Evolutionary conservation across 441 rosid genomes (phyloP), one percentile per base, ranked within the genome.

Genomic region (Arabidopsis lyrata): DNA sequence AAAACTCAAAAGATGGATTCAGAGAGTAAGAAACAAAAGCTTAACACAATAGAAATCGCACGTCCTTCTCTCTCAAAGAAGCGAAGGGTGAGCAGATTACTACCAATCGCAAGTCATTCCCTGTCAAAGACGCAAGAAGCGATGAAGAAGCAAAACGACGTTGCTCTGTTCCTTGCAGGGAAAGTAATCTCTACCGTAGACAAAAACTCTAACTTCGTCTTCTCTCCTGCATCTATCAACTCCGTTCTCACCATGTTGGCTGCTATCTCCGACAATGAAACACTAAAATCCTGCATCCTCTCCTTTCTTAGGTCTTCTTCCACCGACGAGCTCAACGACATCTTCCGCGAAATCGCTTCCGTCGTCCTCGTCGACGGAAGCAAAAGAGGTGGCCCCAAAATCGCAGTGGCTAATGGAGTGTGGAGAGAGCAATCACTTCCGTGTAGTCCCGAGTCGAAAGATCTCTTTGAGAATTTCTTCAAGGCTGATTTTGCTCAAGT

Each of bases 131-230:
- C 20, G 14, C n/a, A 39, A 39, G n/a, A 39, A 39, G 44, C 44
- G n/a, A 39, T 39, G 48, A 61, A 61, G 66, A 61, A 27, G 49
- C 50, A 39, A 61, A 61, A 39, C 50, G 16, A 61, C 15, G 34
- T 15, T 1, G 63, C 63, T 59, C 11, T 59, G 29, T 39, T 34
- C 14, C 45, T 59, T 39, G 24, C 63, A 14, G 47, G 9, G 29
- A 35, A 59, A 35, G 45, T 59, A 16, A 34, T 59, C 64, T 16
- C 64, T 35, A 0, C 27, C 24, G 0, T 27, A 13, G 64, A 45
- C 1, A 35, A 8, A 59, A 12, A 59, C 64, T 5, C 45, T 35
- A 59, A 59, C 15, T 35, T 39, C 27, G 45, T 59, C 15, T 39
- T 35, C 13, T 59, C 64, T 13, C 67, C 67, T 2, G 18, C 53